Percentiles rank a stretch among this genome's conserved stretches.
Evolutionary conservation across 768 basidiomycete genomes (phyloP).

Genomic region (Amanita muscaria): DNA sequence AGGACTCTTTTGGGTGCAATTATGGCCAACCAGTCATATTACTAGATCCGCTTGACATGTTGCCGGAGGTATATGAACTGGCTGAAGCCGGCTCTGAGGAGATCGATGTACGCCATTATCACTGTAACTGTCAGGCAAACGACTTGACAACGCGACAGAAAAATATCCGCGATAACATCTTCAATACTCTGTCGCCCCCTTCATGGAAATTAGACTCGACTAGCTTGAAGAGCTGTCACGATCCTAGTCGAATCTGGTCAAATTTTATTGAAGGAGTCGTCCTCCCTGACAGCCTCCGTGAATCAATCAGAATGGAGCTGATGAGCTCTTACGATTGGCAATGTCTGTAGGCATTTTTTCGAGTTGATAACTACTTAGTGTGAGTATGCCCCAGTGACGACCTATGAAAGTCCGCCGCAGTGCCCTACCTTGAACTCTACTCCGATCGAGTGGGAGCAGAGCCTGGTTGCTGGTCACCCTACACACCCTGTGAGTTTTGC

Average conservation of each 20-base stretch:
- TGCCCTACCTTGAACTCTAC: conserved; percentile 34
- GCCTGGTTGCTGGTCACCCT: conserved; percentile 49
- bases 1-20: conserved; percentile 18
- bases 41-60: conserved; percentile 52
- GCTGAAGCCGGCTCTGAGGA: conserved; percentile 4
- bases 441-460: conserved; percentile 49
- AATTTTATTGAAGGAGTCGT: conserved; percentile 32
- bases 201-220: conserved; percentile 31
- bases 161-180: conserved; percentile 16
- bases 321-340: conserved; percentile 37
- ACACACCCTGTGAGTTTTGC: conserved; percentile 40
- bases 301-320: conserved; percentile 32
- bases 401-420: conserved; percentile 31
- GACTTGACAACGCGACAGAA: background rate
- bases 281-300: conserved; percentile 23
- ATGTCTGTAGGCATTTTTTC: conserved; percentile 20
- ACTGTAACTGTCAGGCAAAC: too few species aligned
- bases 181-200: conserved; percentile 24
- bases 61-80: conserved; percentile 31
- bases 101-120: conserved; percentile 7
- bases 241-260: conserved; percentile 32
- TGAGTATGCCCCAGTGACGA: conserved; percentile 22
- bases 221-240: conserved; percentile 18
- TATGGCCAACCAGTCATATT: conserved; percentile 37
- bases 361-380: background rate